Base-by-base conservation (phyloP, 1,139 yeast genomes). In the Pneumocystis carinii region DNA sequence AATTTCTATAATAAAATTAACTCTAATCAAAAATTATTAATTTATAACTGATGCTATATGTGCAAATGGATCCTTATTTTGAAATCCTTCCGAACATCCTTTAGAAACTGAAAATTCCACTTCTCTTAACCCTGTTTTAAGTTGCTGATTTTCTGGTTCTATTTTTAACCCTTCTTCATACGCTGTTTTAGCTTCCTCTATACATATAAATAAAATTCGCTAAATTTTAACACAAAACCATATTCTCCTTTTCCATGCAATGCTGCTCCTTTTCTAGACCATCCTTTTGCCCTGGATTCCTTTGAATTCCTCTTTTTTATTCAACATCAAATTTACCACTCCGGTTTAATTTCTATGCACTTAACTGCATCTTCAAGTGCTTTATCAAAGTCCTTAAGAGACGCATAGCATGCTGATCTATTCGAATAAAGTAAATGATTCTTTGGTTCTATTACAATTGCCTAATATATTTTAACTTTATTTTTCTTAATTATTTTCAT, bases 191-290 rank as follows among this genome's bases (percentile, higher is more conserved):
- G 80, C 79, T 48, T 72, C 72, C 36, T 74, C 64, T 57, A 57
- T 10, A 19, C 10, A 37, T 57, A 37, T 12, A 17, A 35, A 57
- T 36, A 57, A 37, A 27, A 27, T 19, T 29, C 1, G 58, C 94
- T 86, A 55, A 80, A 86, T 56, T 84, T 6, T 24, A 24, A 12
- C 1, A 19, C 14, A 24, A 24, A 19, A 57, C 59, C 59, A 89
- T 66, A 79, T 67, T 87, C 82, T 27, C 90, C 90, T 67, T 87
- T 78, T 17, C 98, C 98, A 70, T 80, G 86, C 64, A 86, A 83
- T 41, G 98, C 98, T 68, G 97, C 92, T 64, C 90, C 99, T 62
- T 87, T 86, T 76, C 99, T 86, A 71, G 85, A 86, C 78, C 86
- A 87, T 61, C 97, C 98, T 75, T 92, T 92, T 27, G 96, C 90